Base-by-base conservation (phyloP, 1,139 yeast species). In the Yarrowia galli region DNA sequence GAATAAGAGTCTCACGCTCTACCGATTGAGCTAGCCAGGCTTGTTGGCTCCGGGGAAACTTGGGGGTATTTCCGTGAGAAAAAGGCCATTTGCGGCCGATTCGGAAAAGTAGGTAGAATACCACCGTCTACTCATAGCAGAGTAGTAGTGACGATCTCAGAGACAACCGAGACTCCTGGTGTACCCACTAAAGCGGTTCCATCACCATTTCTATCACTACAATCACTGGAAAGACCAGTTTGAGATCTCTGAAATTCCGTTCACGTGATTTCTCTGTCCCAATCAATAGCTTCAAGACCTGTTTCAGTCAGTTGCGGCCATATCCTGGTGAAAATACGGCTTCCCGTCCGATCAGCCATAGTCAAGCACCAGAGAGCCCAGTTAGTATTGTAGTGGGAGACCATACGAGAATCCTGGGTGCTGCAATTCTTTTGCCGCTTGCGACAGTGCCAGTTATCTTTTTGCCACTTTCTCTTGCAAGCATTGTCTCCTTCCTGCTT, bases 21-120 rank as follows among this genome's bases (percentile, higher is more conserved):
- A 54, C 61, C 61, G 61, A 54, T 54, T 54, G 48, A 54, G 61
- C 61, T 54, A 54, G 61, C 61, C 61, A 54, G 61, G 61, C 61
- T 54, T 54, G 61, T 54, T 40, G 46, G 25, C n/a, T 40, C 58
- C 18, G 58, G 32, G 32, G 28, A 28, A 20, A 8, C 12, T 15
- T 35, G 23, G 25, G 15, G 18, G 2, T 51, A 35, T 18, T 18
- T 28, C 16, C 12, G 28, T 5, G 56, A 3, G 23, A 20, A 20
- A 51, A 51, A 20, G 16, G 10, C 13, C n/a, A 18, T n/a, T n/a
- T n/a, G n/a, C n/a, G n/a, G n/a, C n/a, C n/a, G n/a, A n/a, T n/a
- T n/a, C n/a, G n/a, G n/a, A n/a, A n/a, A n/a, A n/a, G n/a, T n/a
- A n/a, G n/a, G n/a, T n/a, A n/a, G n/a, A n/a, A n/a, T n/a, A n/a